Evolutionary conservation across 2,329 filamentous ascomycete genomes (phyloP).

Genomic region (Sporothrix humicola): DNA sequence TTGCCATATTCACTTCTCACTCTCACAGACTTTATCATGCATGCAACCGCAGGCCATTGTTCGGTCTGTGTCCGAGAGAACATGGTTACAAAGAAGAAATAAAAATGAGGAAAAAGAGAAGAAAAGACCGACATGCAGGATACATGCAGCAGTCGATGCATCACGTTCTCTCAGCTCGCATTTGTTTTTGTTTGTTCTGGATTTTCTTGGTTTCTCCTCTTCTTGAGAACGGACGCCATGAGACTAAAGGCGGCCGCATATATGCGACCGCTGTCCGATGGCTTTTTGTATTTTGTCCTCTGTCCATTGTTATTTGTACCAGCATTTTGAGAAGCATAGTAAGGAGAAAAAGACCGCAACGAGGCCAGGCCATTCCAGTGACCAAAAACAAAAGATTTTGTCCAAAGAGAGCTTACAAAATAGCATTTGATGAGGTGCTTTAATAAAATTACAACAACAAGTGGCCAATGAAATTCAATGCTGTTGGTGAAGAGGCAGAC

Average conservation of each 20-base stretch:
- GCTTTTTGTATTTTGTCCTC: neutral
- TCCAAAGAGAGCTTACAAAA: neutral
- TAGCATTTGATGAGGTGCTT: neutral
- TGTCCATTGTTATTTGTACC: neutral
- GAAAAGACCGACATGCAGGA: constrained; percentile 10
- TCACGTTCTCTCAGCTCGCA: constrained; percentile 14
- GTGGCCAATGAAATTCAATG: no score
- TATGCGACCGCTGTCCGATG: constrained; percentile 13
- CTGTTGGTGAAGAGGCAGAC: neutral
- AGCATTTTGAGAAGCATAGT: neutral
- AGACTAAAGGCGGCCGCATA: neutral
- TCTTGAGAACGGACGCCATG: neutral
- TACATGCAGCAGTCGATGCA: neutral
- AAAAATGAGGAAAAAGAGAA: neutral
- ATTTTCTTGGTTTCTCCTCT: neutral
- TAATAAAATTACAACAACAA: neutral
- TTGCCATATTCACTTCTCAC: neutral
- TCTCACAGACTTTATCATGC: neutral
- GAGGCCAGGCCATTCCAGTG: neutral
- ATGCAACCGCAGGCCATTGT: constrained; percentile 16
- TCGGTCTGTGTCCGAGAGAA: neutral
- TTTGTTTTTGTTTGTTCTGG: constrained; percentile 11
- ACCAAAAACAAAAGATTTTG: neutral
- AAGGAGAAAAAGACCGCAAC: neutral
- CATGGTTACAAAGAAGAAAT: neutral